phyloP scores from a whole-genome alignment of 2,329 filamentous ascomycete genomes.

The Teratosphaeriaceae sp. region DNA sequence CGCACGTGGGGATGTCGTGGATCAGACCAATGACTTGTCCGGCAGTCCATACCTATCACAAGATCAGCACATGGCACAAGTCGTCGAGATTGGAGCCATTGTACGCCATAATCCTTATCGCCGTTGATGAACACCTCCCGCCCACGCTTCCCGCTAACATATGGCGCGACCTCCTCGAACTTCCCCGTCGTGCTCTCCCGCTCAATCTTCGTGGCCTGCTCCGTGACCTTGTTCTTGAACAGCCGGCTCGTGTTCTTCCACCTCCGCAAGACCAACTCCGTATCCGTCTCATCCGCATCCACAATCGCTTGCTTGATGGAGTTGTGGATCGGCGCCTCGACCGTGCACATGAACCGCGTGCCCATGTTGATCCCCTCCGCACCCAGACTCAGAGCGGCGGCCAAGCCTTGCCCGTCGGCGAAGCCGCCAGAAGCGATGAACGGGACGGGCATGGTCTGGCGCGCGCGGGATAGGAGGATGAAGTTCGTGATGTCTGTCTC shows the following conservation, averaged over 20 bases:
- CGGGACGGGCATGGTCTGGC: slow-evolving; percentile 75
- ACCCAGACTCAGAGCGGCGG: slow-evolving; percentile 81
- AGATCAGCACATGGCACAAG: background rate
- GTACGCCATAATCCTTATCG: slow-evolving; percentile 81
- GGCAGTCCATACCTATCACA: slow-evolving; percentile 81
- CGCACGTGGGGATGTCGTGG: slow-evolving; percentile 45
- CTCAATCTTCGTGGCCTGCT: slow-evolving; percentile 77
- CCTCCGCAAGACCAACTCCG: slow-evolving; percentile 74
- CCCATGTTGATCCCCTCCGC: slow-evolving; percentile 98
- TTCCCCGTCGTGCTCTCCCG: slow-evolving; percentile 74
- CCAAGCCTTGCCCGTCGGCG: slow-evolving; percentile 87
- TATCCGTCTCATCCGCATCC: slow-evolving; percentile 81
- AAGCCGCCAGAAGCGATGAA: slow-evolving; percentile 97
- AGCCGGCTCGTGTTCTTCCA: slow-evolving; percentile 91
- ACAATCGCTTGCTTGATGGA: slow-evolving; percentile 96
- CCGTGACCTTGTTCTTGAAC: slow-evolving; percentile 83
- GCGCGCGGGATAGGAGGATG: slow-evolving; percentile 75
- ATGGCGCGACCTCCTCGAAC: slow-evolving; percentile 80
- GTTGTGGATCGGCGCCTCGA: slow-evolving; percentile 84
- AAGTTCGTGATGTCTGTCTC: slow-evolving; percentile 87
- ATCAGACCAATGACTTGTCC: slow-evolving; percentile 76
- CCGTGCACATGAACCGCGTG: slow-evolving; percentile 93
- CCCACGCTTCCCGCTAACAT: slow-evolving; percentile 84
- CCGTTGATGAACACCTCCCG: slow-evolving; percentile 88
- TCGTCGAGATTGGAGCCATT: slow-evolving; percentile 29